Conservation (phyloP, 1,284 basidiomycete genomes). For the Tremellales sp. region DNA sequence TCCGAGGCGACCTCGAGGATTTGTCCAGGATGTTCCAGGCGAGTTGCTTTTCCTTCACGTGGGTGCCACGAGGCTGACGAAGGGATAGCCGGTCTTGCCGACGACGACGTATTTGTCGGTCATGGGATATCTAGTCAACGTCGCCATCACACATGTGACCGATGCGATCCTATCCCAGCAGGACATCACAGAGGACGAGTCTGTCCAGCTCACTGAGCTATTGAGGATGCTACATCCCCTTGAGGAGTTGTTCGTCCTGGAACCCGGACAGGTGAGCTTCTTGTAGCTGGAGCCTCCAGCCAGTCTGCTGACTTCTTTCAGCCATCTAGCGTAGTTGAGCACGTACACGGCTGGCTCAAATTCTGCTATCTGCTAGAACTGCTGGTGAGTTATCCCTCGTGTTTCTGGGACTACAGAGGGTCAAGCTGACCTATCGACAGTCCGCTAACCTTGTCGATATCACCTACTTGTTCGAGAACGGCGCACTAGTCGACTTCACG, state of each 20-base stretch:
- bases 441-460: slow-evolving; percentile 92
- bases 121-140: slow-evolving; percentile 71
- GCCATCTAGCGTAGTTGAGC: slow-evolving; percentile 46
- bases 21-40: slow-evolving; percentile 20
- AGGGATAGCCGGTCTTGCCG: slow-evolving; percentile 51
- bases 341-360: slow-evolving; percentile 90
- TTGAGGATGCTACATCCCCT: slow-evolving; percentile 72
- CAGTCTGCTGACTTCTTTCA: no score
- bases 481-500: slow-evolving; percentile 85
- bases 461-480: slow-evolving; percentile 85
- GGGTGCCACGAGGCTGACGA: not conserved
- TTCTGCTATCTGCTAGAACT: slow-evolving; percentile 89
- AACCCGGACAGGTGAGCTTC: slow-evolving; percentile 5
- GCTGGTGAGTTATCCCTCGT: slow-evolving; percentile 56
- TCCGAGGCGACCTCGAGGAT: slow-evolving; percentile 72
- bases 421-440: slow-evolving; percentile 46
- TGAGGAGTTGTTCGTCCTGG: slow-evolving; percentile 64
- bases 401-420: not conserved
- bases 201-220: slow-evolving; percentile 73
- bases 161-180: slow-evolving; percentile 70
- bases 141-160: slow-evolving; percentile 65
- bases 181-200: slow-evolving; percentile 90
- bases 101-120: slow-evolving; percentile 64
- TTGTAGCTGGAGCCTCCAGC: not conserved
- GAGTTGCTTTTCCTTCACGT: not conserved